Evolutionary conservation across 2,329 filamentous ascomycete species (phyloP).

Genomic region (Colletotrichum sp.): DNA sequence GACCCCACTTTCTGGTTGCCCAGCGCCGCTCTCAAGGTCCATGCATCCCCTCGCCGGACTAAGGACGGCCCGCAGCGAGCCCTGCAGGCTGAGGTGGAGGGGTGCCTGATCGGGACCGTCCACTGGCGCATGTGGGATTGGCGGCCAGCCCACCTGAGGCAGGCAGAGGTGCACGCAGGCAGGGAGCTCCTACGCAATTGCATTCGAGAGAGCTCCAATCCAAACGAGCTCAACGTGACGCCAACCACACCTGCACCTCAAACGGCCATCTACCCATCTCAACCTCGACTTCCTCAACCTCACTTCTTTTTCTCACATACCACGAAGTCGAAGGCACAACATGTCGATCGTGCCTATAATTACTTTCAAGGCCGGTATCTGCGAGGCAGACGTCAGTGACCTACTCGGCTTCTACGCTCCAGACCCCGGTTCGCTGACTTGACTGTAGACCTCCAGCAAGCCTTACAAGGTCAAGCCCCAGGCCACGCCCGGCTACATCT

Average conservation of each 20-base stretch:
- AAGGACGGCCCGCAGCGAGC: slow-evolving; percentile 20
- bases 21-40: not conserved
- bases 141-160: slow-evolving; percentile 3
- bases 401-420: slow-evolving; percentile 23
- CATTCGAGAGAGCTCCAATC: slow-evolving; percentile 8
- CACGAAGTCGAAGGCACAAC: slow-evolving; percentile 24
- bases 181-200: slow-evolving; percentile 23
- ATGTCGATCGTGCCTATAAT: slow-evolving; percentile 90
- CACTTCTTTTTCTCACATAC: not conserved
- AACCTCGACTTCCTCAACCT: not conserved
- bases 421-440: slow-evolving; percentile 23
- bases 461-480: slow-evolving; percentile 77
- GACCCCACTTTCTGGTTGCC: slow-evolving; percentile 19
- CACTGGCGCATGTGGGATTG: not conserved
- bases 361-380: slow-evolving; percentile 95
- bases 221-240: slow-evolving; percentile 13
- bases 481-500: slow-evolving; percentile 82
- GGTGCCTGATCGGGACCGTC: not conserved
- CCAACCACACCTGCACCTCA: not conserved
- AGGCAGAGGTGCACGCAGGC: not conserved
- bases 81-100: not conserved
- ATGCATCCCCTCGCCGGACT: slow-evolving; percentile 19
- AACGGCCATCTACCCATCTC: not conserved
- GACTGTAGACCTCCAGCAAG: slow-evolving; percentile 49
- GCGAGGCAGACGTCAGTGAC: slow-evolving; percentile 78